phyloP scores from a whole-genome alignment of 306 rosid species.

The Crotalaria pallida region DNA sequence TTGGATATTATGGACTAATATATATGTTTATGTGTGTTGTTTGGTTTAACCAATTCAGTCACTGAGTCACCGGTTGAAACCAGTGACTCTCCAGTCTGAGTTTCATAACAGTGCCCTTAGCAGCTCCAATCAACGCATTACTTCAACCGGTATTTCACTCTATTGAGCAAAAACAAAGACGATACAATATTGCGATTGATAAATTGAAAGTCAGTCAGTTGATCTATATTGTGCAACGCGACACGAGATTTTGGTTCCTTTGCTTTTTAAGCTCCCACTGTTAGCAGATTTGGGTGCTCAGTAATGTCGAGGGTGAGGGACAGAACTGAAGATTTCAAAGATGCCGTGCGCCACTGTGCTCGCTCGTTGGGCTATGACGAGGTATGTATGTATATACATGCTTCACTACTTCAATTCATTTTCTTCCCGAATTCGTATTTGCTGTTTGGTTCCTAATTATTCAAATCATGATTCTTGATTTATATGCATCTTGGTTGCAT shows the following conservation, averaged over 20 bases:
- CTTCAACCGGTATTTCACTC: neutral
- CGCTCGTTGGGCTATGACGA: conserved; percentile 66
- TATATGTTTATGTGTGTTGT: too few relatives aligned
- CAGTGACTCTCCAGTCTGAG: too few relatives aligned
- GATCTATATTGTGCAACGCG: neutral
- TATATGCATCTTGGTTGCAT: neutral
- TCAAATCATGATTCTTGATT: neutral
- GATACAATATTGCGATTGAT: neutral
- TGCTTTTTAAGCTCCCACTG: neutral
- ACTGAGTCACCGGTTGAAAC: too few relatives aligned
- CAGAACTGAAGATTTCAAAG: conserved; percentile 88
- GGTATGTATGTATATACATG: conserved; percentile 29
- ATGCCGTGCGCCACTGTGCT: conserved; percentile 72
- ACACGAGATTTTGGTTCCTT: neutral
- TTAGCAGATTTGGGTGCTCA: neutral
- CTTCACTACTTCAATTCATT: conserved; percentile 1
- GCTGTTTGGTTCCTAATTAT: neutral
- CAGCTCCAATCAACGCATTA: neutral
- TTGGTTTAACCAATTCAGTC: too few relatives aligned
- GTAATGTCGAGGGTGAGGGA: conserved; percentile 54
- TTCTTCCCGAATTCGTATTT: neutral
- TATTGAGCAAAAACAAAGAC: neutral
- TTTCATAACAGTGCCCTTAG: too few relatives aligned
- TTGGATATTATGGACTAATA: too few relatives aligned
- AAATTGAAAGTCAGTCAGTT: neutral